Conservation (phyloP, 768 basidiomycete genomes). For the Udeniomyces megalosporus region DNA sequence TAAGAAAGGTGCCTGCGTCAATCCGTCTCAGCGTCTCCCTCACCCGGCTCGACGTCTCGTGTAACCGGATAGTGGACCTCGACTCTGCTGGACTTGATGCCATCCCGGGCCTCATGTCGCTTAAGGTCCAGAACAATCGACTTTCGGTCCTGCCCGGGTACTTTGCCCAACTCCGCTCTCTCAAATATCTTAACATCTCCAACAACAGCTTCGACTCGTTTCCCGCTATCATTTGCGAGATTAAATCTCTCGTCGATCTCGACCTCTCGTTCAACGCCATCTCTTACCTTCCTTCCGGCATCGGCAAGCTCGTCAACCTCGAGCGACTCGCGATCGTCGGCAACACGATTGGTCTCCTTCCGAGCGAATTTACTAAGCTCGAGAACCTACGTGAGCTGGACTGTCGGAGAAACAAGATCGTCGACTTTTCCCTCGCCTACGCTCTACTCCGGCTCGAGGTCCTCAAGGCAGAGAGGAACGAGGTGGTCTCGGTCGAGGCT, state of each 20-base stretch:
- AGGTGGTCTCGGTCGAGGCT: constrained; percentile 62
- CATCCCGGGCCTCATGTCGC: constrained; percentile 48
- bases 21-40: constrained; percentile 59
- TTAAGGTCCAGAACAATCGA: constrained; percentile 80
- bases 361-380: constrained; percentile 44
- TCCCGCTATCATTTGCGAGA: constrained; percentile 56
- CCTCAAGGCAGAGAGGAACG: constrained; percentile 68
- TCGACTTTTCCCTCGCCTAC: constrained; percentile 53
- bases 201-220: constrained; percentile 79
- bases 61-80: constrained; percentile 76
- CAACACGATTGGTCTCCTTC: constrained; percentile 61
- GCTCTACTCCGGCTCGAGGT: constrained; percentile 51
- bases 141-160: constrained; percentile 72
- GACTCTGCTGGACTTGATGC: constrained; percentile 69
- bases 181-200: constrained; percentile 75
- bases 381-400: constrained; percentile 54
- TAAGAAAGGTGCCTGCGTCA: constrained; percentile 79
- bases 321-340: constrained; percentile 67
- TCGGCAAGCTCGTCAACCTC: constrained; percentile 52
- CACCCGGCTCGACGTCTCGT: constrained; percentile 69
- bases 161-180: constrained; percentile 53
- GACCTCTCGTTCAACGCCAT: constrained; percentile 92
- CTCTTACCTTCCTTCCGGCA: constrained; percentile 57
- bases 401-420: constrained; percentile 67
- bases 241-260: constrained; percentile 60